Conservation (phyloP, 805 yeast species). For the Dipodascus albidus region DNA sequence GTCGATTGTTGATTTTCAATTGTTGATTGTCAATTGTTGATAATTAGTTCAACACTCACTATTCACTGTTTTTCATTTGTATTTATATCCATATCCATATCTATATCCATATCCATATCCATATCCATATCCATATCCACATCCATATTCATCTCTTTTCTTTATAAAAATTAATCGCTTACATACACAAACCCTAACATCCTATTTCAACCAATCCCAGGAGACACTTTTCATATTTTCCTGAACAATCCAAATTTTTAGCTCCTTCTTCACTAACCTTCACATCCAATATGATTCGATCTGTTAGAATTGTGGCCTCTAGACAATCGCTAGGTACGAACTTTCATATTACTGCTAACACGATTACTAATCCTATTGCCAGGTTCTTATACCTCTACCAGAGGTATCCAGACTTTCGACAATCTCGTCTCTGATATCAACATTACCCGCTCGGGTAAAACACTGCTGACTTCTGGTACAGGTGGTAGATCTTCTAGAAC, state of each 20-base stretch:
- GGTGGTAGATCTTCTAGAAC: slow-evolving; percentile 78
- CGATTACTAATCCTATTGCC: not conserved
- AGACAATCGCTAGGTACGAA: not conserved
- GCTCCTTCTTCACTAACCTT: not conserved
- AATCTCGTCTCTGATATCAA: slow-evolving; percentile 39
- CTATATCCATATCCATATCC: too few species aligned
- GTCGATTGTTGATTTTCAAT: too few species aligned
- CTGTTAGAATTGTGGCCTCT: not conserved
- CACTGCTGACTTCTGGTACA: slow-evolving; percentile 55
- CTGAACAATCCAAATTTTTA: not conserved
- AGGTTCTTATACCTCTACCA: slow-evolving; percentile 6
- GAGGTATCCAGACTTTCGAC: slow-evolving; percentile 26
- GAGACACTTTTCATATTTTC: slow-evolving; percentile 1
- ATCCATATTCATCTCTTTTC: not conserved
- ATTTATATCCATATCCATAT: too few species aligned
- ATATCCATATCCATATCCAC: too few species aligned
- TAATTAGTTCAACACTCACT: too few species aligned
- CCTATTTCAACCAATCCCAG: not conserved
- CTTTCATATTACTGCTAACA: not conserved
- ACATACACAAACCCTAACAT: not conserved
- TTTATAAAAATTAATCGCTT: not conserved
- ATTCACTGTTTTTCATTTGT: too few species aligned
- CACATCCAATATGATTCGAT: not conserved
- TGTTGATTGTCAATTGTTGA: too few species aligned
- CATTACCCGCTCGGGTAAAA: slow-evolving; percentile 66